Base-by-base conservation (phyloP, 179 eudicot species). In the Camellia oleifera region DNA sequence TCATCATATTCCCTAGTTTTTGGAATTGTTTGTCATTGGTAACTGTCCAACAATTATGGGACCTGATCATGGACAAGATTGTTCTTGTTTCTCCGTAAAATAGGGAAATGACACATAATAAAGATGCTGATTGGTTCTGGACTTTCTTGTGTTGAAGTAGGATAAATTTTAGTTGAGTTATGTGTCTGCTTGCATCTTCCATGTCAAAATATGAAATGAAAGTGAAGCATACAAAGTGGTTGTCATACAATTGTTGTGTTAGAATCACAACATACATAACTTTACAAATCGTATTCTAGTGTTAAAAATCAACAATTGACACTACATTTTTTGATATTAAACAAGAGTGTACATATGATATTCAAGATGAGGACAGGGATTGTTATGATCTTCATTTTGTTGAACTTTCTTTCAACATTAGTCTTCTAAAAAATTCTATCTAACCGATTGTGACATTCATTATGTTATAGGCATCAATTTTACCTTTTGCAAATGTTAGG, bases 401-500 rank as follows among this genome's bases (percentile, higher is more conserved):
- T 14, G 64, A 18, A 60, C 20, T 69, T 15, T 69, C 4, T 52
- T 42, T 5, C 52, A 69, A 10, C 60, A 61, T 74, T 11, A 32
- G 5, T 48, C 18, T 73, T 63, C 56, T 63, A 0, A 67, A n/a
- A 23, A 2, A 23, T 67, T 50, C 1, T 40, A 2, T 17, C 20
- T 18, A 17, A 68, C 32, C 18, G 15, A 5, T 46, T 32, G 58
- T 53, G 3, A 20, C 54, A 0, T 53, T 64, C 71, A n/a, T 71
- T 74, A 61, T 64, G 74, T 63, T 77, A 45, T 83, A 94, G 97
- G 85, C 68, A 46, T 82, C 87, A 70, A 84, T 53, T 77, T 82
- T 80, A 64, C 78, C 87, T 76, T 12, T 64, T 78, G 72, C 69
- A 11, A 84, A 83, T 15, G 65, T 82, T 72, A 62, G 81, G 82